Base-by-base conservation (phyloP, 139 green algal genomes). In the Monoraphidium neglectum region DNA sequence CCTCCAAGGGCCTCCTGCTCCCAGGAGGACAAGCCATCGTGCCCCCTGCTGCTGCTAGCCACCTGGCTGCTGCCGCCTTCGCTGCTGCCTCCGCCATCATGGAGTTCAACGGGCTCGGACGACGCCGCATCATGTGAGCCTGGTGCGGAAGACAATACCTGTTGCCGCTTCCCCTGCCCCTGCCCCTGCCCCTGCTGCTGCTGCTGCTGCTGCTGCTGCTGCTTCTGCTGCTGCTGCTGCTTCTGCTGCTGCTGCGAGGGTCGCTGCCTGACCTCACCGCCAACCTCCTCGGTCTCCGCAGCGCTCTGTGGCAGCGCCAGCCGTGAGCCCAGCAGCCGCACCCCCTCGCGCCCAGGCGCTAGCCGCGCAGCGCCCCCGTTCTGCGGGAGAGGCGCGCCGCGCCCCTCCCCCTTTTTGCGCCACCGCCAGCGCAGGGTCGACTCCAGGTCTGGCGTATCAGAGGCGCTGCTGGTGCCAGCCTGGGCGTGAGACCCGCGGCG, bases 151-250 rank as follows among this genome's bases (percentile, higher is more conserved):
- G 43, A 8, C 43, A 8, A 8, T 51, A 12, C 8, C 43, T 51
- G 43, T 12, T 51, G 43, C 37, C 47, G 54, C 70, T 56, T 2
- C 54, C 70, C 37, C 43, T 68, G 68, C 33, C 33, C 54, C 68
- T 77, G 68, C 15, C 61, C 26, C n/a, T 81, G 76, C 68, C 56
- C 57, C 59, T 64, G 57, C 56, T 65, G 57, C 63, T 28, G 57
- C 43, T 37, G 53, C 76, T 60, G 47, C 76, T 66, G 68, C 33
- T 69, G 43, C 60, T 26, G 40, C 68, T 21, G 33, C 28, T 71
- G 16, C 64, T 66, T 5, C 33, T 40, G 26, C 33, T 40, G 49
- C 63, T 56, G 47, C 73, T 79, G 62, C 73, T 73, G 61, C 61
- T 68, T 16, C 33, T 68, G 73, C 37, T 71, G 73, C 28, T 47